phyloP scores from a whole-genome alignment of 1,284 basidiomycete species.

The Fomitopsis betulina region DNA sequence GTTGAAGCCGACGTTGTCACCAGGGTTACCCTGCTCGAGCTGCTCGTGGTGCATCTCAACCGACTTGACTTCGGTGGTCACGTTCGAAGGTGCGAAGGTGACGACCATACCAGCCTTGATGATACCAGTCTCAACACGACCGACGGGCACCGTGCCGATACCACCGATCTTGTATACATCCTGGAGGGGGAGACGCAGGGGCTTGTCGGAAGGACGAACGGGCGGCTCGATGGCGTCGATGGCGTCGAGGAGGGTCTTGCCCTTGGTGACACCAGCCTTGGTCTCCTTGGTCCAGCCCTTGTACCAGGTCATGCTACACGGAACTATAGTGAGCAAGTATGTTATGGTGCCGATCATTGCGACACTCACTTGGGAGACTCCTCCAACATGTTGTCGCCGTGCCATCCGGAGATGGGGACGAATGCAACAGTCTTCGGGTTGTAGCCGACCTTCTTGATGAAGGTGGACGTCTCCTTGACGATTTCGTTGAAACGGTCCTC shows the following conservation, averaged over 20 bases:
- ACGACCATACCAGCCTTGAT: slow-evolving; percentile 99
- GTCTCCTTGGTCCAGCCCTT: slow-evolving; percentile 98
- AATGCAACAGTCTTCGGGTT: slow-evolving; percentile 99
- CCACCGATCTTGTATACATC: slow-evolving; percentile 99
- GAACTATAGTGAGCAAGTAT: slow-evolving; percentile 10
- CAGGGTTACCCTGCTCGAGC: slow-evolving; percentile 90
- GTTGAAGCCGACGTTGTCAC: slow-evolving; percentile 99
- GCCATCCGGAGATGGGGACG: slow-evolving; percentile 99
- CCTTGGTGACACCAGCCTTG: slow-evolving; percentile 91
- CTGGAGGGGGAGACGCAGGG: slow-evolving; percentile 99
- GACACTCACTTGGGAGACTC: slow-evolving; percentile 80
- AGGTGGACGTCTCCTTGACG: slow-evolving; percentile 97
- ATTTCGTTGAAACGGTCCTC: slow-evolving; percentile 99
- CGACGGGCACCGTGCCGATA: slow-evolving; percentile 99
- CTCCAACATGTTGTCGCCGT: slow-evolving; percentile 99
- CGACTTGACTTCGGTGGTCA: slow-evolving; percentile 99
- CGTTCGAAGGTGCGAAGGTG: slow-evolving; percentile 94
- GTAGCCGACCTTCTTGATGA: slow-evolving; percentile 99
- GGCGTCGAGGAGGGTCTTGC: slow-evolving; percentile 99
- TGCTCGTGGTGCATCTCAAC: slow-evolving; percentile 99
- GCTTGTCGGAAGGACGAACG: slow-evolving; percentile 95
- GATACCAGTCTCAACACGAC: slow-evolving; percentile 99
- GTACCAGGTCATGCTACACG: slow-evolving; percentile 93
- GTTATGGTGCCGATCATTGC: slow-evolving; percentile 1
- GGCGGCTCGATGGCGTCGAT: slow-evolving; percentile 99